Evolutionary conservation across 495 filamentous ascomycete species (phyloP), one percentile per base, ranked within the genome.

Genomic region (Penicillium silybi): DNA sequence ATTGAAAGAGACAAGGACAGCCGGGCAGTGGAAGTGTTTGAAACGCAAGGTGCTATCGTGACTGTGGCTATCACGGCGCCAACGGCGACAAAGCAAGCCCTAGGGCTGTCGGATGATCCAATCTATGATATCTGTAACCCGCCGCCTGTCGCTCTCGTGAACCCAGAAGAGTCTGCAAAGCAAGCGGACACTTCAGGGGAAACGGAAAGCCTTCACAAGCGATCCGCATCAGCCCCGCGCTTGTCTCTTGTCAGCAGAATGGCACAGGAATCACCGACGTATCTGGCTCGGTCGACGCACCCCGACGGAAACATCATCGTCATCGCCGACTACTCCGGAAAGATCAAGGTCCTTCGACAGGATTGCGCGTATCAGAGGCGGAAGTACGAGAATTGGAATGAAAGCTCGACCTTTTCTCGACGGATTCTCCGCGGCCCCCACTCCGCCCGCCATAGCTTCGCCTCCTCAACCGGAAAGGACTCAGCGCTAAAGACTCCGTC

Each of bases 51-150:
- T 1, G 83, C 86, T 32, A 90, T 95, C 49, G 91, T 96, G 8
- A 99, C 93, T 0, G 85, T 85, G 17, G 86, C 91, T 0, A 73
- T 95, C 5, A 84, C 96, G 55, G 95, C 95, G 0, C 95, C 93
- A 0, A 80, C 80, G 1, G 82, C 80, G 50, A 89, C 90, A 4
- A 80, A 89, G 52, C 86, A 90, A 64, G 74, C 89, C 2, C 76
- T 99, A 0, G 84, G 85, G 15, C 73, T 79, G 27, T 93, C 90
- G 8, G 88, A 89, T 47, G 93, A 99, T 64, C 95, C 92, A 7
- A 80, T 99, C 26, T 99, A 90, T 65, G 92, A 97, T 61, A 80
- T 97, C 18, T 97, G 93, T 74, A 97, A 99, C 61, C 93, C 93
- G 9, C 92, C 92, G 8, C 92, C 91, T 0, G 82, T 99, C 8